Base-by-base conservation (phyloP, 2,329 filamentous ascomycete genomes). In the Neonectria punicea region DNA sequence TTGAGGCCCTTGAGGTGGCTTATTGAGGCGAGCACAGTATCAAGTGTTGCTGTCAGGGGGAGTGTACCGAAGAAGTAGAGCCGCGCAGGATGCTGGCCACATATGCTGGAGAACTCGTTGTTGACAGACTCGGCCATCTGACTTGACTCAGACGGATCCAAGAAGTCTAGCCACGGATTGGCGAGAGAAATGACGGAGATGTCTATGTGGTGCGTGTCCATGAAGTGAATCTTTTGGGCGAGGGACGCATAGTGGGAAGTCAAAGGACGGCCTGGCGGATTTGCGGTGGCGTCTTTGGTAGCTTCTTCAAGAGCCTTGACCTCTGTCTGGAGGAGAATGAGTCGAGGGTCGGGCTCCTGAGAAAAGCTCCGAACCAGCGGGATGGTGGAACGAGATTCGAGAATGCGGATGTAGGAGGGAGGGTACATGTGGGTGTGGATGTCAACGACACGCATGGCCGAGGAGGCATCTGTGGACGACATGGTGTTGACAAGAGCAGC, bases 161-260 rank as follows among this genome's bases (percentile, higher is more conserved):
- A 80, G 76, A 97, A 98, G 79, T 98, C 94, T 2, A 98, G 86
- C 94, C 94, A 98, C 0, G 94, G 94, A 75, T 98, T 98, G 14
- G 94, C 94, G 22, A 97, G 88, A 1, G 93, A 96, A 67, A 98
- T 89, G 55, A 97, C 92, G 1, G 92, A 96, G 68, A 91, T 89
- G 78, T 92, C 87, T 77, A 98, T 97, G 58, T 83, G 83, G 80
- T 98, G 94, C 16, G 85, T 87, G 77, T 93, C 86, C 94, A 98
- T 98, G 81, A 98, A 97, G 53, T 88, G 85, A 14, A 97, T 85
- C 76, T 97, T 98, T 72, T 93, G 86, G 16, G 84, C 81, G 63
- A 97, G 90, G 49, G 93, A 92, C 67, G 90, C 93, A 83, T 95
- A 98, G 73, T 94, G 92, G 1, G 89, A 84, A 22, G 93, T 95